Percentiles rank a stretch among this genome's conserved stretches.
Conservation (phyloP, 129 eudicot species). For the Centaurea solstitialis region DNA sequence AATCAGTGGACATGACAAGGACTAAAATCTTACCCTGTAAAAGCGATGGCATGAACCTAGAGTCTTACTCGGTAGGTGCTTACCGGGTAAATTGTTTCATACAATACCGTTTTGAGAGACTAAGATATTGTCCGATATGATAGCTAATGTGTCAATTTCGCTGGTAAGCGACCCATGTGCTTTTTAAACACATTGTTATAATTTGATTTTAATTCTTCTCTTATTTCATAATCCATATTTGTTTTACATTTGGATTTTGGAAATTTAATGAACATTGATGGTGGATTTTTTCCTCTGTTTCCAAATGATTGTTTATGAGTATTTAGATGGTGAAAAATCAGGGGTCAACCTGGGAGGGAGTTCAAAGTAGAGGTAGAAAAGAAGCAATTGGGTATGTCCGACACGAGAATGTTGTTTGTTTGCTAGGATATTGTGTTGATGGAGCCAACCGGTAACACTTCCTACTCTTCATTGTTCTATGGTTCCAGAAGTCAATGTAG, state of each 20-base stretch:
- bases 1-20: conserved; percentile 1
- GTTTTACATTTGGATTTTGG: neutral
- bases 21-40: too few species aligned
- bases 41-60: too few species aligned
- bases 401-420: conserved; percentile 91
- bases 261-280: neutral
- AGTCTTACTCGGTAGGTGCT: too few species aligned
- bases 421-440: conserved; percentile 93
- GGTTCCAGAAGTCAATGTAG: conserved; percentile 18
- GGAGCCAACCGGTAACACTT: conserved; percentile 90
- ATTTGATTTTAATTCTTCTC: too few species aligned
- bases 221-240: neutral
- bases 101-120: too few species aligned
- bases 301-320: conserved; percentile 1
- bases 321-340: conserved; percentile 25
- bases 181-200: too few species aligned
- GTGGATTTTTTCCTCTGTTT: neutral
- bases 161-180: too few species aligned
- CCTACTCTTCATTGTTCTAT: too few species aligned
- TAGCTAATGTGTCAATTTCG: too few species aligned
- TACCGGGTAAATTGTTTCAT: too few species aligned
- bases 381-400: conserved; percentile 93
- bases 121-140: too few species aligned
- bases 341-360: conserved; percentile 98
- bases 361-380: conserved; percentile 95